A percentile compares a stretch with the other conserved stretches of the same genome.
Conservation (phyloP, 345 rosid species). For the Populus deltoides region DNA sequence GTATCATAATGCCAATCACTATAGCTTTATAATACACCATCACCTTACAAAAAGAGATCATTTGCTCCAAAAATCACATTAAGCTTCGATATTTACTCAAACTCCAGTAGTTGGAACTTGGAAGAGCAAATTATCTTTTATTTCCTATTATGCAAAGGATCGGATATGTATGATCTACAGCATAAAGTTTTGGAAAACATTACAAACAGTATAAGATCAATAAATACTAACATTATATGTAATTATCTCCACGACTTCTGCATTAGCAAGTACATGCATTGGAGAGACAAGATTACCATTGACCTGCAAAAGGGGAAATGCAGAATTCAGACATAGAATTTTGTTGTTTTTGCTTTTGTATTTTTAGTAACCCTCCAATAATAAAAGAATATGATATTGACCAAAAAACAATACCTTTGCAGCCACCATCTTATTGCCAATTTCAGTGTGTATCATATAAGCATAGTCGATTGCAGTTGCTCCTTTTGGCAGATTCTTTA, state of each 20-base stretch:
- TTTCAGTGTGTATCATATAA: constrained; percentile 93
- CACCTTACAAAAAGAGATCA: not conserved
- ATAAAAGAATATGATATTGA: not conserved
- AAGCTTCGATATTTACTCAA: not conserved
- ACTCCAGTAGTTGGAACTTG: not conserved
- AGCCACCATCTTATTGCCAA: constrained; percentile 97
- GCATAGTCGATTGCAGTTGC: constrained; percentile 96
- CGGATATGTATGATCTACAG: not conserved
- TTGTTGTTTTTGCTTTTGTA: not conserved
- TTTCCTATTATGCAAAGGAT: not conserved
- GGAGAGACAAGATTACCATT: constrained; percentile 96
- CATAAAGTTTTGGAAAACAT: not conserved
- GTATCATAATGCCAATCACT: not conserved
- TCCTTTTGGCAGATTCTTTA: constrained; percentile 88
- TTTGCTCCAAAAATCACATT: not conserved
- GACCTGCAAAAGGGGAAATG: constrained; percentile 57
- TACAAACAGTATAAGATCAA: not conserved
- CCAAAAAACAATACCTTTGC: constrained; percentile 63
- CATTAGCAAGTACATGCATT: constrained; percentile 75
- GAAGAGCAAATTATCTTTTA: not conserved
- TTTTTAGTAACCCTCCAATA: not conserved
- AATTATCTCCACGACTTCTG: constrained; percentile 97
- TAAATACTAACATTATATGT: constrained; percentile 73
- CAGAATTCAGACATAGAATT: not conserved
- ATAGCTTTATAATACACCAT: not conserved